Evolutionary conservation across 768 basidiomycete species (phyloP), one percentile per base, ranked within the genome.

Genomic region (Rhodotorula diobovata): DNA sequence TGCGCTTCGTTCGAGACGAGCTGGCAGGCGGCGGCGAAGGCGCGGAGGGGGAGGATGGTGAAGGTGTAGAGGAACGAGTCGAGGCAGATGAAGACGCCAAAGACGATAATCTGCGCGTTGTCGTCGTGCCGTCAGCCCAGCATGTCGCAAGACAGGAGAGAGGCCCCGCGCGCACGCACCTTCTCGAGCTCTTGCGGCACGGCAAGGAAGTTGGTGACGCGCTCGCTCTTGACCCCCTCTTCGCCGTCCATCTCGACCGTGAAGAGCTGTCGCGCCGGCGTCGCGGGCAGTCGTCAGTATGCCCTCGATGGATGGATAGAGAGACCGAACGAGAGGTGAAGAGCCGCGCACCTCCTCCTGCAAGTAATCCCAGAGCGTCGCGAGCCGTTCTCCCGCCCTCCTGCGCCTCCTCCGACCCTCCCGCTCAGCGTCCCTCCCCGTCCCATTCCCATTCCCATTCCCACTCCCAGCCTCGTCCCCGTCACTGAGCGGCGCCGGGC

Each of bases 1-100:
- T 55, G 58, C 61, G 67, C 23, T 58, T 74, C 61, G 58, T 87
- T 84, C 76, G 84, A 83, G 64, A 85, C 79, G 55, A 75, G 67
- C 54, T 87, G 84, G 76, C 84, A 83, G 64, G 85, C 78, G 8
- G 90, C 92, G 50, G 91, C 81, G 21, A 83, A 73, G 77, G 87
- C 90, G 11, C 95, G 90, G 67, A 99, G 91, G 18, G 96, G 96
- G 18, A 96, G 87, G 76, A 99, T 91, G 28, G 96, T 99, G 82
- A 99, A 97, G 1, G 91, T 94, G 81, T 98, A 96, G 2, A 99
- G 85, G 81, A 98, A 97, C 4, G 93, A 93, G 80, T 99, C 96
- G 61, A 98, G 84, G 80, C 96, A 99, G 48, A 98, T 85, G 37
- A 96, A 82, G 76, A 90, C 90, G 46, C 96, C 96, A 80, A 98